These are phyloP conservation scores for Saturnispora serradocipensis DNA, from an alignment of 805 yeast species.

Conservation along the genomic window DNA sequence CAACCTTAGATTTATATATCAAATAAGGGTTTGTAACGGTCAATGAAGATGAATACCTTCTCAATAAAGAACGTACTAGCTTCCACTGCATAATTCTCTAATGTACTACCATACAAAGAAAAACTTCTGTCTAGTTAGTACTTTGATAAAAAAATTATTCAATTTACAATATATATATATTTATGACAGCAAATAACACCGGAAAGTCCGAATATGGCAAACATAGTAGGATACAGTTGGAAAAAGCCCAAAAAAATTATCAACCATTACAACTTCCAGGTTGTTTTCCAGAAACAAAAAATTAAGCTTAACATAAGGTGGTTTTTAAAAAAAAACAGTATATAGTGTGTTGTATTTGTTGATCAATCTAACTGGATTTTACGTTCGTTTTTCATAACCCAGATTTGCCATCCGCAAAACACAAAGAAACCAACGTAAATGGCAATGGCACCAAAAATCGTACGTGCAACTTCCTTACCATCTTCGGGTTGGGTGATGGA, in stretches of 20 bases:
- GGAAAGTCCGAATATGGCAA: background rate
- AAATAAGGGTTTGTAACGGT: constrained; percentile 49
- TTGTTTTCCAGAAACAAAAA: background rate
- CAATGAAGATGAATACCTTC: background rate
- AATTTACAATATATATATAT: background rate
- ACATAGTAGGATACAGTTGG: background rate
- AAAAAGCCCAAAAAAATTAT: background rate
- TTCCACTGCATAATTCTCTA: background rate
- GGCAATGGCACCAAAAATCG: constrained; percentile 81
- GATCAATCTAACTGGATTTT: constrained; percentile 42
- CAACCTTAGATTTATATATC: constrained; percentile 45
- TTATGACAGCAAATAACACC: background rate
- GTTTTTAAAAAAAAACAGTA: background rate
- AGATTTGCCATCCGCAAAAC: constrained; percentile 85
- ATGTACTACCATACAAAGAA: background rate
- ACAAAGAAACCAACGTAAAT: constrained; percentile 73
- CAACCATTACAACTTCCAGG: background rate
- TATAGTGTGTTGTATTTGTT: background rate
- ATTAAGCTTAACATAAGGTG: background rate
- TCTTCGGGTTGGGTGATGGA: constrained; percentile 85
- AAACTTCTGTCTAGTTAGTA: background rate
- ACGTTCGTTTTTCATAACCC: constrained; percentile 51
- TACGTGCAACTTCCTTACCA: constrained; percentile 83
- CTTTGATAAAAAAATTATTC: background rate
- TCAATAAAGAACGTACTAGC: background rate